phyloP scores from a whole-genome alignment of 2,329 filamentous ascomycete genomes.

The Bipolaris sorokiniana region DNA sequence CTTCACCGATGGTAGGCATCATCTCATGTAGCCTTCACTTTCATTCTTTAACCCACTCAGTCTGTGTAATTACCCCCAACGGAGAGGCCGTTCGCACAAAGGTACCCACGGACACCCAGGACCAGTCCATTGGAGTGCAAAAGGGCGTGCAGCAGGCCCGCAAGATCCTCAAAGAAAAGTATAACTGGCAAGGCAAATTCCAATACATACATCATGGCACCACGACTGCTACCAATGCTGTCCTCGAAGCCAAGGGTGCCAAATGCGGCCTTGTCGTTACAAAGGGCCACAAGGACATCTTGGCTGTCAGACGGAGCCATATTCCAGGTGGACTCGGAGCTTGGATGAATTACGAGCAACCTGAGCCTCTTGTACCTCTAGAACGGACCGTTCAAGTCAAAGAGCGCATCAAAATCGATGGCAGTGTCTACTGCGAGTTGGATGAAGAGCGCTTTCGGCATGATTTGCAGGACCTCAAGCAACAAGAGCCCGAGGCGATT shows the following conservation, averaged over 20 bases:
- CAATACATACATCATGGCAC: constrained; percentile 59
- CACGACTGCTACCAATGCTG: constrained; percentile 58
- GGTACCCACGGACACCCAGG: constrained; percentile 53
- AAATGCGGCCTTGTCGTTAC: constrained; percentile 57
- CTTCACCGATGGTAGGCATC: constrained; percentile 51
- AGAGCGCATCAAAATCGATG: constrained; percentile 54
- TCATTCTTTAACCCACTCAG: constrained; percentile 4
- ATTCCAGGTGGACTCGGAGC: constrained; percentile 59
- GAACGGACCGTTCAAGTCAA: constrained; percentile 56
- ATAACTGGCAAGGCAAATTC: constrained; percentile 54
- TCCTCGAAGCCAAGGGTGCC: constrained; percentile 59
- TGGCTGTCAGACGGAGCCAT: constrained; percentile 56
- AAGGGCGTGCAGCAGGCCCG: constrained; percentile 54
- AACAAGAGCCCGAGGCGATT: constrained; percentile 54
- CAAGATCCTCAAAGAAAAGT: constrained; percentile 47
- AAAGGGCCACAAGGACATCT: constrained; percentile 57
- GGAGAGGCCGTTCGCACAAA: constrained; percentile 55
- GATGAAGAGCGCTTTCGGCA: constrained; percentile 50
- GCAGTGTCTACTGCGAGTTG: constrained; percentile 50
- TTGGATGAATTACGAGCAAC: constrained; percentile 58
- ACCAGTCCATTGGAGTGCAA: constrained; percentile 57
- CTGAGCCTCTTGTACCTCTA: constrained; percentile 57
- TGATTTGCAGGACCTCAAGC: constrained; percentile 49
- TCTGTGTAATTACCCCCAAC: constrained; percentile 55
- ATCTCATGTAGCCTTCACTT: not conserved